Evolutionary conservation across 2,329 filamentous ascomycete species (phyloP).

Genomic region (Trichoderma sp.): DNA sequence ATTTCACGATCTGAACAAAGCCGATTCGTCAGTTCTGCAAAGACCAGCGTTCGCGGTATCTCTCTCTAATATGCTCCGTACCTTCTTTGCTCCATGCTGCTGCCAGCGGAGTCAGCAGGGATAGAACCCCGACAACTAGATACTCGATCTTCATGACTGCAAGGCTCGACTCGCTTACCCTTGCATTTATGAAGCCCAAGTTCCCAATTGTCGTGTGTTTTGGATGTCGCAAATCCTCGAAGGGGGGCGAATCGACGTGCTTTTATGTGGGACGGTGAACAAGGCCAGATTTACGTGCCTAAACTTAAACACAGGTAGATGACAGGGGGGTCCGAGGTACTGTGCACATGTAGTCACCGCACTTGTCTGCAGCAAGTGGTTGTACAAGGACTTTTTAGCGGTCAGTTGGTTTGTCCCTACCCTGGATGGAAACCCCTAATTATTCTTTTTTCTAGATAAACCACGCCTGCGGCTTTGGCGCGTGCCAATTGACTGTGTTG

Average conservation of each 20-base stretch:
- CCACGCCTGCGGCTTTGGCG: not conserved
- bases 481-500: not conserved
- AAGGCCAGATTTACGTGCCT: slow-evolving; percentile 12
- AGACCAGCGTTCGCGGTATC: not conserved
- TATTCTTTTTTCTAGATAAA: not conserved
- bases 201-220: slow-evolving; percentile 1
- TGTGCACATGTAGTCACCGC: not conserved
- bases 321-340: not conserved
- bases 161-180: slow-evolving; percentile 27
- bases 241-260: slow-evolving; percentile 8
- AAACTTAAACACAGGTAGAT: not conserved
- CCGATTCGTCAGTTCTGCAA: not conserved
- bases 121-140: slow-evolving; percentile 66
- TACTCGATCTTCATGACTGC: slow-evolving; percentile 69
- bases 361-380: not conserved
- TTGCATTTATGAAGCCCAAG: slow-evolving; percentile 10
- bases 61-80: slow-evolving; percentile 37
- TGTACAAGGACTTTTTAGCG: not conserved
- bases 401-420: not conserved
- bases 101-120: slow-evolving; percentile 63
- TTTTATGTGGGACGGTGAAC: slow-evolving; percentile 18
- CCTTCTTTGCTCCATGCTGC: slow-evolving; percentile 87
- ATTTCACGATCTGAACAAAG: slow-evolving; percentile 80
- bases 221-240: not conserved
- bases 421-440: not conserved